A percentile compares a stretch with the other conserved stretches of the same genome.
phyloP scores from a whole-genome alignment of 192 early-diverging fungal species.

The Globomyces pollinis-pini region DNA sequence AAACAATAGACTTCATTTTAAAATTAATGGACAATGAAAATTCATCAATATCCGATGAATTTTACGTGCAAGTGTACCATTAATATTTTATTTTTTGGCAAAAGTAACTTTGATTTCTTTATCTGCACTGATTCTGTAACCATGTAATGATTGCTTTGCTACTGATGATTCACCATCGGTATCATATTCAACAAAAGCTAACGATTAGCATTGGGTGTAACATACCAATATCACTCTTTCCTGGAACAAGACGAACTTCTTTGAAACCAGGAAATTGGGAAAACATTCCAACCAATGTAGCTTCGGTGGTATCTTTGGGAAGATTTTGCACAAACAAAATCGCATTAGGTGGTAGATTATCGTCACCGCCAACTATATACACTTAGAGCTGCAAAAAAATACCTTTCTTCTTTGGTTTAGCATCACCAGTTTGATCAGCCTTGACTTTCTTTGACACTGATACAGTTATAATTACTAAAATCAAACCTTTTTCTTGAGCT shows the following conservation, averaged over 20 bases:
- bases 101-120: constrained; percentile 77
- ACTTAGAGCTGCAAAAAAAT: no score
- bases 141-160: constrained; percentile 67
- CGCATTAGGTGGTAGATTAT: constrained; percentile 78
- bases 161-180: constrained; percentile 71
- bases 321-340: constrained; percentile 92
- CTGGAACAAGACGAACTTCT: constrained; percentile 90
- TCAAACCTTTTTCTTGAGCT: constrained; percentile 51
- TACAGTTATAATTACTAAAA: constrained; percentile 31
- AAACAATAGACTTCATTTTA: no score
- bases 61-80: no score
- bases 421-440: no score
- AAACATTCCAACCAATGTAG: constrained; percentile 61
- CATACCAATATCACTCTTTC: constrained; percentile 73
- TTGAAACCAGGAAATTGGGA: constrained; percentile 84
- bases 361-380: no score
- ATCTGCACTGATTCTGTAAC: constrained; percentile 54
- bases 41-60: no score
- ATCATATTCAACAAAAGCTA: constrained; percentile 94
- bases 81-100: constrained; percentile 57
- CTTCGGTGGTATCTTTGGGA: constrained; percentile 60
- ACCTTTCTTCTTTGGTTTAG: constrained; percentile 9
- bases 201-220: neutral
- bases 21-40: no score
- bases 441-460: constrained; percentile 14